Evolutionary conservation across 1,284 basidiomycete genomes (phyloP).

Genomic region (Omphalotus olearius): DNA sequence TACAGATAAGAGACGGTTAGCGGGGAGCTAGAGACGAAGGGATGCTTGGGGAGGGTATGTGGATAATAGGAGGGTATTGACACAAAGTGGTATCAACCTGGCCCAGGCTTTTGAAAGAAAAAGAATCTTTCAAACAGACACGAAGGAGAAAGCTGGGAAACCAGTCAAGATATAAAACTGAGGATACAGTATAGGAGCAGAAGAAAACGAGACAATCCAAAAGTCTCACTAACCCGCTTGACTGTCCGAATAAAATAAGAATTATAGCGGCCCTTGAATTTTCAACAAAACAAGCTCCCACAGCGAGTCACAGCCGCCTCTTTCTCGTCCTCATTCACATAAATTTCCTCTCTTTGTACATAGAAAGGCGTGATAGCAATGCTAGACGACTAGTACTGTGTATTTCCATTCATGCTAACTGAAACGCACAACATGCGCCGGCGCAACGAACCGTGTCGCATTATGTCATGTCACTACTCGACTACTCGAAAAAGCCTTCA

Average conservation of each 20-base stretch:
- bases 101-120: slow-evolving; percentile 18
- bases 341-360: background rate
- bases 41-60: slow-evolving; percentile 30
- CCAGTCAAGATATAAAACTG: slow-evolving; percentile 23
- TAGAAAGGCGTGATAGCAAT: no score
- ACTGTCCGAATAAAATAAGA: slow-evolving; percentile 17
- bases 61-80: slow-evolving; percentile 43
- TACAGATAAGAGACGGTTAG: slow-evolving; percentile 20
- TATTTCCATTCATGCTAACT: no score
- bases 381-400: no score
- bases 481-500: slow-evolving; percentile 31
- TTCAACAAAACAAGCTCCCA: background rate
- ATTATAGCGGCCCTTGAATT: slow-evolving; percentile 31
- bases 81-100: slow-evolving; percentile 47
- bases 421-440: no score
- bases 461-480: no score
- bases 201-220: slow-evolving; percentile 21
- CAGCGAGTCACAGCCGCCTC: background rate
- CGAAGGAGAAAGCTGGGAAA: slow-evolving; percentile 21
- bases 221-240: slow-evolving; percentile 15
- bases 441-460: no score
- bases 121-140: slow-evolving; percentile 14
- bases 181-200: slow-evolving; percentile 23
- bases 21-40: slow-evolving; percentile 10
- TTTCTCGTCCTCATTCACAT: background rate